Evolutionary conservation across 345 rosid species (phyloP).

Genomic region (Lepidium didymum): DNA sequence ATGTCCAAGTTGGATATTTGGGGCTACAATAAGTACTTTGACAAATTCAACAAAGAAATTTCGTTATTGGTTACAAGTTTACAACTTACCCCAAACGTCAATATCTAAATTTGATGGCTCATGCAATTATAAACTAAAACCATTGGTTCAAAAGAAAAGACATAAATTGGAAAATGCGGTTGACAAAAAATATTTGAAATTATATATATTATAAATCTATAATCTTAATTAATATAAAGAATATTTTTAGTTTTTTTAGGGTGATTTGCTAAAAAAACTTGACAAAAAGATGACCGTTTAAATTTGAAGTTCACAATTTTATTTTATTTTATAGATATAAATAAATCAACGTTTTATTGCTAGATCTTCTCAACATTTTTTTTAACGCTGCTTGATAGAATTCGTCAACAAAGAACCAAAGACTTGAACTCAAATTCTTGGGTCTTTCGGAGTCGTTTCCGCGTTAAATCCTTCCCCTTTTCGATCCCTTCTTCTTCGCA

Average conservation of each 20-base stretch:
- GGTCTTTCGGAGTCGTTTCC: conserved; percentile 19
- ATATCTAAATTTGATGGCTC: neutral
- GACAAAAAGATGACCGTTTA: conserved; percentile 6
- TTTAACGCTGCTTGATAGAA: neutral
- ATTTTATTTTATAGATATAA: neutral
- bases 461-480: conserved; percentile 10
- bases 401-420: neutral
- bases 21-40: neutral
- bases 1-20: neutral
- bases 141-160: neutral
- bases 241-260: too few species aligned
- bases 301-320: neutral
- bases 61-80: neutral
- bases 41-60: conserved; percentile 6
- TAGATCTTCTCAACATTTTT: neutral
- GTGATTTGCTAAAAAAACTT: too few species aligned
- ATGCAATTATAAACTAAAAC: neutral
- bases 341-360: neutral
- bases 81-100: conserved; percentile 4
- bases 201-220: too few species aligned
- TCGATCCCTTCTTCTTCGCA: conserved; percentile 7
- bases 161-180: neutral
- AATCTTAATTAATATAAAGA: too few species aligned
- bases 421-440: neutral
- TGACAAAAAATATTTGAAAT: too few species aligned